Base-by-base conservation (phyloP, 163 green algal species). In the Smithsoniella earleae region DNA sequence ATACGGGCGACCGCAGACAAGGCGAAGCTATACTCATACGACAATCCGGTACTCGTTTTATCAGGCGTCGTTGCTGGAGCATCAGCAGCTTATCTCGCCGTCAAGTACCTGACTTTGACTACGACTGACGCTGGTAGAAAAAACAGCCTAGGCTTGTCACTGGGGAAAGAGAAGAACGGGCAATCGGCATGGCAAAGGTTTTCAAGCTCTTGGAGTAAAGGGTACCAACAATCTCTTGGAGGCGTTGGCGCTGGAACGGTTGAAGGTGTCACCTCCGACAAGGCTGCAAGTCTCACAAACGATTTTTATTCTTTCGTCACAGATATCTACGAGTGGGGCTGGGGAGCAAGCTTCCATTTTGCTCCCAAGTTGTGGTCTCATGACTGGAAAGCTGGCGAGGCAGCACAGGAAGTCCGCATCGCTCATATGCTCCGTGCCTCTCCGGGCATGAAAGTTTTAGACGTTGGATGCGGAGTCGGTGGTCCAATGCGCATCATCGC, bases 271-370 rank as follows among this genome's bases (percentile, higher is more conserved):
- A n/a, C n/a, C n/a, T n/a, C n/a, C n/a, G n/a, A n/a, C 40, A 81
- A 85, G 73, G 86, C 84, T 3, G 73, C 81, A 3, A 75, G 82
- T 36, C 77, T 89, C 4, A 86, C 90, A 31, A 87, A 94, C 75
- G 85, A 88, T 20, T 95, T 94, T 76, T 95, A 95, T 82, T 83
- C 78, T 40, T 75, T 96, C 28, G 89, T 96, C 36, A 97, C 92
- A 20, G 94, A 98, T 81, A 90, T 98, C 49, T 98, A 98, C 80
- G 94, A 98, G 76, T 98, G 92, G 88, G 89, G 90, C 28, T 98
- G 94, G 94, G 94, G 94, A 36, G 83, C 95, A 77, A 92, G 81
- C 54, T 99, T 99, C 84, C 92, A 98, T 82, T 98, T 98, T 79
- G 91, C 88, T 0, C 90, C 88, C 46, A 82, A 86, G 74, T 82